Conservation (phyloP, 2,329 filamentous ascomycete genomes). For the Diatrype stigma region DNA sequence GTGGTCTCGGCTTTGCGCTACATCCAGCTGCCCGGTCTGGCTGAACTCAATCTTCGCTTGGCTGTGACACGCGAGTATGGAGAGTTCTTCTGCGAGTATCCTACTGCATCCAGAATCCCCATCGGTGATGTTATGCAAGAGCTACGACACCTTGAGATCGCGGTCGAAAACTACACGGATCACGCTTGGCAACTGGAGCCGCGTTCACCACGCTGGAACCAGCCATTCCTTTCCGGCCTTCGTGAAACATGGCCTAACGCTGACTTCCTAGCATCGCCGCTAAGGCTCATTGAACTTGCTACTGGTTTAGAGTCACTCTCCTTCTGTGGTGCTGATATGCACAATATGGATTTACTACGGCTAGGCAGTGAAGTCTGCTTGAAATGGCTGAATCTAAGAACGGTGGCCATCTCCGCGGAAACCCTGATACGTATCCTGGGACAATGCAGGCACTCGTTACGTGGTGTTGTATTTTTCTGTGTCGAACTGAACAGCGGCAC, state of each 20-base stretch:
- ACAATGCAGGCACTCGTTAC: neutral
- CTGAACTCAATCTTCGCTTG: neutral
- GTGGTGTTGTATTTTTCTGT: neutral
- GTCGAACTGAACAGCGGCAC: neutral
- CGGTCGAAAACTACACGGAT: neutral
- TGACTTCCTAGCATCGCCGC: neutral
- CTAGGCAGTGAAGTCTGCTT: neutral
- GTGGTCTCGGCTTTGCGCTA: neutral
- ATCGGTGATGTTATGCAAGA: neutral
- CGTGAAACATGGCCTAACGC: neutral
- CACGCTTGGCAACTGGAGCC: too few species aligned
- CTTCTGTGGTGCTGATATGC: neutral
- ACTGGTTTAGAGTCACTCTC: neutral
- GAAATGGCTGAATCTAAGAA: neutral
- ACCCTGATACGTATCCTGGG: neutral
- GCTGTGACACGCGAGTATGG: neutral
- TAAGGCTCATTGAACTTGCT: neutral
- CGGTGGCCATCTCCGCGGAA: neutral
- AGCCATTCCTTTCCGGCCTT: neutral
- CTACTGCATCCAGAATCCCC: neutral
- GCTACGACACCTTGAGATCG: neutral
- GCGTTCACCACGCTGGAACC: neutral
- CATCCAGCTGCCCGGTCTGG: neutral
- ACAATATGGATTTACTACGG: neutral
- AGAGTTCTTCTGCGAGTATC: neutral